Evolutionary conservation across 2,329 filamentous ascomycete species (phyloP), one percentile per base, ranked within the genome.

Genomic region (Dactylellina haptotyla): DNA sequence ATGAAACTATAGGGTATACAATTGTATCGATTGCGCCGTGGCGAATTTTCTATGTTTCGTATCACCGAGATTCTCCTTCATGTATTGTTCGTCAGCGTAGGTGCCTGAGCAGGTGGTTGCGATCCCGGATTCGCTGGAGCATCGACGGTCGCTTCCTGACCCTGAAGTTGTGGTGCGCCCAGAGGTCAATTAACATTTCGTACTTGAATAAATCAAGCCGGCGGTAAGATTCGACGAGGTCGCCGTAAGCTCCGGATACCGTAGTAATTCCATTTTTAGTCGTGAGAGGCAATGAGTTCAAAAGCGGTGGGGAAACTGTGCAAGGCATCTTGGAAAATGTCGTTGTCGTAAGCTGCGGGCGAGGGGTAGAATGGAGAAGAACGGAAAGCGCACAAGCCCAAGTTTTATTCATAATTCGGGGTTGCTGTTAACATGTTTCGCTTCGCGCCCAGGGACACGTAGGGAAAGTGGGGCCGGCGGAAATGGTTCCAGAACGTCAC

Each of bases 151-250:
- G 26, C 2, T 50, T 28, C n/a, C 26, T 64, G 6, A 18, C 23
- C 18, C 39, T 26, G 14, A 48, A 25, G 14, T 41, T 50, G 16
- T 50, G 37, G 6, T 34, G 37, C 20, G 37, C 14, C 18, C 43
- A 25, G 8, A 57, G 23, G 18, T 65, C 61, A 12, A 37, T 39
- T 18, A 65, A n/a, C 61, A 65, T 65, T n/a, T 64, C 59, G 48
- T 54, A 64, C 39, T 56, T 56, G 50, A 46, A 56, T 10, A 26
- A 9, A n/a, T 65, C 61, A 3, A 65, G 37, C 39, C 32, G 30
- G 4, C 48, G 61, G 20, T 56, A 54, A 4, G 50, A 65, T 48
- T 56, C 48, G 18, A 65, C 25, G 25, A 65, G 39, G 25, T 57
- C 50, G 34, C 50, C 61, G 26, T 65, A 65, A 20, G 51, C 61